Evolutionary conservation across 768 basidiomycete genomes (phyloP), one percentile per base, ranked within the genome.

Genomic region (Boletus fagicola): DNA sequence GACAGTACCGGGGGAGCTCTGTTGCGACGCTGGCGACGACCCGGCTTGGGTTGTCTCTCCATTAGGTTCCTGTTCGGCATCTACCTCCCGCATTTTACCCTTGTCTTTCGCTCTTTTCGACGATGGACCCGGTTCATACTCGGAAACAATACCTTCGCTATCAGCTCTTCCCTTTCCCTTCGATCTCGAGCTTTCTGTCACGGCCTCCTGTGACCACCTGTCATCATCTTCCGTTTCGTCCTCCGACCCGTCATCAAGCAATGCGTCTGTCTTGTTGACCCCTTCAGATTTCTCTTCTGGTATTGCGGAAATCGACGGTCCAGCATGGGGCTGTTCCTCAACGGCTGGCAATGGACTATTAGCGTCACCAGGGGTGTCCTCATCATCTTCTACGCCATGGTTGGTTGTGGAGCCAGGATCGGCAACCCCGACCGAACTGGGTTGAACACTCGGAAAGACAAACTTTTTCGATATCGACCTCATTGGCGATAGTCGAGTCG

Each of bases 401-500:
- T 35, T n/a, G 18, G 36, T 28, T 11, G 38, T 11, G 16, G 11
- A 3, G 15, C 36, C 48, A 42, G 51, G 38, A 43, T 40, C 30
- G 11, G 22, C 3, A 26, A 11, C 40, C 5, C 44, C 40, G 4
- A 33, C 48, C 22, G 63, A 39, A n/a, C 22, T 45, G 2, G 64
- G 28, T 28, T 55, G 53, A 16, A 33, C 59, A 22, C n/a, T 48
- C 8, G 83, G 83, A 53, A 83, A 84, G 15, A 77, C 72, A 58
- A 84, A 85, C 45, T 76, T 79, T 51, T 82, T 83, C 54, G 76
- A 75, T 36, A 84, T 71, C 5, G 78, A 80, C 51, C 75, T 73
- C 24, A 76, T 67, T 11, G 84, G 82, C 0, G 74, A 58, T 0
- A 85, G 69, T 45, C 74, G 71, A 1, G 74, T 73, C n/a, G 68